Conservation (phyloP, 768 basidiomycete species). For the Erythrobasidium yunnanense region DNA sequence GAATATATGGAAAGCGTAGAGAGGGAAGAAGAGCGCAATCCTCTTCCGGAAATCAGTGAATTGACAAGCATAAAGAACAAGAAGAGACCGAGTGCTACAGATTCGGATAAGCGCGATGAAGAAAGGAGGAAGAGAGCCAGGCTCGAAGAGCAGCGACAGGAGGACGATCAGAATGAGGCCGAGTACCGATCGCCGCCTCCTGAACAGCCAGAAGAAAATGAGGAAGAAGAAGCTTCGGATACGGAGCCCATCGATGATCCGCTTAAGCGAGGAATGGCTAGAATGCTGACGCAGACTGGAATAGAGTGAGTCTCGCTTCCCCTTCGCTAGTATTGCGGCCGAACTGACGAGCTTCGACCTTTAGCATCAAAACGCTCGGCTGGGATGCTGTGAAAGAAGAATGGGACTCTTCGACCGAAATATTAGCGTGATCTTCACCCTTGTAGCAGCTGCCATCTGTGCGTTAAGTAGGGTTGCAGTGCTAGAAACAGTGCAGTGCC, state of each 20-base stretch:
- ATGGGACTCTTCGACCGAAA: neutral
- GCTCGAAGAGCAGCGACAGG: neutral
- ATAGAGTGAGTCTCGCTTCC: neutral
- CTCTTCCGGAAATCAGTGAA: no score
- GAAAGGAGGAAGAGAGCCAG: neutral
- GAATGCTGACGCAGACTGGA: slow-evolving; percentile 9
- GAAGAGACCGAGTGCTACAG: no score
- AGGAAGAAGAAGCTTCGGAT: neutral
- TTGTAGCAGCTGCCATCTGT: neutral
- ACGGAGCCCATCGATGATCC: neutral
- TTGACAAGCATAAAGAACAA: no score
- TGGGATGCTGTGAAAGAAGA: slow-evolving; percentile 15
- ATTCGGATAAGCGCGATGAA: neutral
- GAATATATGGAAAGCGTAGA: neutral
- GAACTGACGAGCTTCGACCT: neutral
- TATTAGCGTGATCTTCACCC: neutral
- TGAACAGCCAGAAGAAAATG: neutral
- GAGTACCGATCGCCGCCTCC: neutral
- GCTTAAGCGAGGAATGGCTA: slow-evolving; percentile 5
- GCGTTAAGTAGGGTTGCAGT: neutral
- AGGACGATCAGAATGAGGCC: neutral
- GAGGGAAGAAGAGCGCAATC: neutral
- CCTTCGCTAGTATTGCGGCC: neutral
- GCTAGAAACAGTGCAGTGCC: neutral
- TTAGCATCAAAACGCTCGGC: slow-evolving; percentile 1